Conservation (phyloP, 495 filamentous ascomycete species). For the Lentithecium fluviatile region DNA sequence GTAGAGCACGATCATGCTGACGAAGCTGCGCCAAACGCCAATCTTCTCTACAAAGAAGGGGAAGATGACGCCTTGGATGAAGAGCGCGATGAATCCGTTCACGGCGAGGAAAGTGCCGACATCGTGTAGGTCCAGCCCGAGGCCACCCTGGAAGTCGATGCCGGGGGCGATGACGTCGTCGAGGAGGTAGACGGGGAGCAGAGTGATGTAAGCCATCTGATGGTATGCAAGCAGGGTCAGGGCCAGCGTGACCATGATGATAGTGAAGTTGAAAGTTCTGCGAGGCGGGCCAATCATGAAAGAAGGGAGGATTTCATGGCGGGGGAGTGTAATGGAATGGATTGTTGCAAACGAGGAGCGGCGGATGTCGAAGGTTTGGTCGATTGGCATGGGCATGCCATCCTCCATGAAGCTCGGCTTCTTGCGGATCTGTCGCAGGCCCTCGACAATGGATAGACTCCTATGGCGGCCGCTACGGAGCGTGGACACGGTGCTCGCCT, state of each 20-base stretch:
- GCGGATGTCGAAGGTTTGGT: slow-evolving; percentile 32
- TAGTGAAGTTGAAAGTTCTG: slow-evolving; percentile 30
- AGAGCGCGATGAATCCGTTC: slow-evolving; percentile 32
- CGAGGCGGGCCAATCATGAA: background rate
- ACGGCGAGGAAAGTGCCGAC: slow-evolving; percentile 33
- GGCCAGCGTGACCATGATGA: slow-evolving; percentile 32
- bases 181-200: slow-evolving; percentile 32
- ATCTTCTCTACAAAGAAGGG: slow-evolving; percentile 29
- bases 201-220: slow-evolving; percentile 30
- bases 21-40: slow-evolving; percentile 28
- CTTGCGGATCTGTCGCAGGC: slow-evolving; percentile 16
- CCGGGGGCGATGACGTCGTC: slow-evolving; percentile 5
- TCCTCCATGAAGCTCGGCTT: slow-evolving; percentile 31
- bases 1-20: slow-evolving; percentile 29
- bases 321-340: slow-evolving; percentile 27
- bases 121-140: slow-evolving; percentile 30
- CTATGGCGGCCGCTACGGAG: background rate
- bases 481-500: background rate
- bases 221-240: slow-evolving; percentile 27
- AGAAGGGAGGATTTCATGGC: background rate
- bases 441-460: slow-evolving; percentile 3
- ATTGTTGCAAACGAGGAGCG: slow-evolving; percentile 34
- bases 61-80: slow-evolving; percentile 35
- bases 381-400: slow-evolving; percentile 20
- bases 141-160: slow-evolving; percentile 29